Conservation (phyloP, 2,329 filamentous ascomycete species). For the Elsinoe arachidis region DNA sequence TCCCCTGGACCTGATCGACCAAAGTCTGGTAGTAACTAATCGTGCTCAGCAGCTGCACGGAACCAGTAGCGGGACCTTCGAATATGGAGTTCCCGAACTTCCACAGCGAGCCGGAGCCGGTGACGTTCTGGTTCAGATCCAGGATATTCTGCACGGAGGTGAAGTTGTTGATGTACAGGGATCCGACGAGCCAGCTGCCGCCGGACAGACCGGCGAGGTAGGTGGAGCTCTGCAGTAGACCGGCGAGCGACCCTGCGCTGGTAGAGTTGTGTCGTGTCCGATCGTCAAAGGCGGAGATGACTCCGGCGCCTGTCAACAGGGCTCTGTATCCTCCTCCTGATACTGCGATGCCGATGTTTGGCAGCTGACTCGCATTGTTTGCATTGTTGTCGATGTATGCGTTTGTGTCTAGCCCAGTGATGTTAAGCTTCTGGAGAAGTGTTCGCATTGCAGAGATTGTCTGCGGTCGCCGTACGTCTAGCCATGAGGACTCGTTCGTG, state of each 20-base stretch:
- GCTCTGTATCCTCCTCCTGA: constrained; percentile 83
- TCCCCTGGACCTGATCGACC: constrained; percentile 48
- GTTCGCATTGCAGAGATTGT: constrained; percentile 68
- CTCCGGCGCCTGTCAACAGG: constrained; percentile 75
- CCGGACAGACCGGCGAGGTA: constrained; percentile 76
- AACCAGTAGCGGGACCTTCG: constrained; percentile 44
- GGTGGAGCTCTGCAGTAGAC: constrained; percentile 70
- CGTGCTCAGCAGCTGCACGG: constrained; percentile 46
- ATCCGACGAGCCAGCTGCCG: constrained; percentile 78
- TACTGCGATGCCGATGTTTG: constrained; percentile 66
- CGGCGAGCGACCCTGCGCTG: constrained; percentile 60
- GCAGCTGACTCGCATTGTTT: constrained; percentile 49
- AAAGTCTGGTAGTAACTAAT: constrained; percentile 57
- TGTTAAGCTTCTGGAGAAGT: constrained; percentile 62
- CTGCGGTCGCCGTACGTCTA: constrained; percentile 59
- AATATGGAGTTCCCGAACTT: constrained; percentile 56
- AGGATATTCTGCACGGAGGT: constrained; percentile 55
- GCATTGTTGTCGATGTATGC: constrained; percentile 57
- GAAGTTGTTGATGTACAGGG: constrained; percentile 70
- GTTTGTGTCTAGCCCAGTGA: constrained; percentile 68
- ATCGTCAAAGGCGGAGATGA: constrained; percentile 68
- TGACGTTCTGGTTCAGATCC: constrained; percentile 27
- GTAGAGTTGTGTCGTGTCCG: constrained; percentile 55
- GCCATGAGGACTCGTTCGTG: constrained; percentile 62
- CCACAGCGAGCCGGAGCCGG: constrained; percentile 46